A percentile compares a stretch with the other conserved stretches of the same genome.
phyloP scores from a whole-genome alignment of 306 rosid genomes.

The Malus asiatica region DNA sequence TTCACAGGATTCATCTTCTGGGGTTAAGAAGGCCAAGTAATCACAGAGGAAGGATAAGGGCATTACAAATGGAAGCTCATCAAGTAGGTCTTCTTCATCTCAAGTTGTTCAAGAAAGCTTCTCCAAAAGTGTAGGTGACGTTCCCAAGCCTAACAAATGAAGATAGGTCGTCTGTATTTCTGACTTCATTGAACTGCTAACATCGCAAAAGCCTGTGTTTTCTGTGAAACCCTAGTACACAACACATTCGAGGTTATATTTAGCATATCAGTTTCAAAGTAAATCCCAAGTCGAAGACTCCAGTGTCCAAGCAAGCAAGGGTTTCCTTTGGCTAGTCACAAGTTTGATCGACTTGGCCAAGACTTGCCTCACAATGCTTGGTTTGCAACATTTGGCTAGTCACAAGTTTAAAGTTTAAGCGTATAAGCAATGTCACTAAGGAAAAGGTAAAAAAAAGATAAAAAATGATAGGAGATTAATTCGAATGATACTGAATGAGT shows the following conservation, averaged over 20 bases:
- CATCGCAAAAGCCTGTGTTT: background rate
- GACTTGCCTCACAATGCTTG: no score
- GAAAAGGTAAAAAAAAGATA: no score
- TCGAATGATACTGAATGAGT: no score
- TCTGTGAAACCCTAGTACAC: constrained; percentile 1
- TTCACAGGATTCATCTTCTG: constrained; percentile 49
- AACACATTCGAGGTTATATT: constrained; percentile 2
- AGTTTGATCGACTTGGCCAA: background rate
- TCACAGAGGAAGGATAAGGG: constrained; percentile 49
- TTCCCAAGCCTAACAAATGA: constrained; percentile 45
- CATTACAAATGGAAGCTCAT: constrained; percentile 46
- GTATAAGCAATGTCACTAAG: no score
- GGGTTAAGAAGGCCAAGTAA: constrained; percentile 58
- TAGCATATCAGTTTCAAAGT: background rate
- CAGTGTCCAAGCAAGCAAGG: background rate
- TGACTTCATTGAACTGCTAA: constrained; percentile 1
- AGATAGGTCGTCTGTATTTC: constrained; percentile 8
- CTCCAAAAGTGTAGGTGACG: constrained; percentile 58
- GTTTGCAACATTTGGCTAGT: no score
- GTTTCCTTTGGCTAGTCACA: background rate
- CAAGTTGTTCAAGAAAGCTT: constrained; percentile 72
- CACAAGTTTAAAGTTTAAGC: no score
- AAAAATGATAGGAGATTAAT: no score
- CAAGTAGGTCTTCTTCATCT: constrained; percentile 60
- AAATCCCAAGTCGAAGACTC: background rate